These are phyloP conservation scores for Chaetomiaceae sp. DNA, from an alignment of 2,329 filamentous ascomycete species.

Conservation along the genomic window DNA sequence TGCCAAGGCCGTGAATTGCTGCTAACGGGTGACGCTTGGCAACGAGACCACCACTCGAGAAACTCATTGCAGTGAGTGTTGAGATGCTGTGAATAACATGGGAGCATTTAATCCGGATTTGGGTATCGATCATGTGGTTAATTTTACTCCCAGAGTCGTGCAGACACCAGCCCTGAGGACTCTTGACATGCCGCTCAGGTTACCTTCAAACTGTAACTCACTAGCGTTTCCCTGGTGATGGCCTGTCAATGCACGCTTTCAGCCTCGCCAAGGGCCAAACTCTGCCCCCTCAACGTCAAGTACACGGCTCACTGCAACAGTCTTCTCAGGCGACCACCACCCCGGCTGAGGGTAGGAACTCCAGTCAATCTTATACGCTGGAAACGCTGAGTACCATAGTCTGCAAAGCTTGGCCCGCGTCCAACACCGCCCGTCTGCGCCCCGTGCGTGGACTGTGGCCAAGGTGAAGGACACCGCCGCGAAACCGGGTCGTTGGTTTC, in stretches of 20 bases:
- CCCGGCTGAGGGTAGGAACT: too few species aligned
- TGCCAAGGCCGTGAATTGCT: constrained; percentile 22
- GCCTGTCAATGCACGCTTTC: not conserved
- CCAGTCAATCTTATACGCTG: too few species aligned
- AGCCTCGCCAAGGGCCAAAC: constrained; percentile 3
- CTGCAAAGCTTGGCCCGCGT: not conserved
- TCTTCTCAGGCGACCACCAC: not conserved
- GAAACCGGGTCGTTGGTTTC: too few species aligned
- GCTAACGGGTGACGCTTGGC: constrained; percentile 24
- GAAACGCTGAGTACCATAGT: not conserved
- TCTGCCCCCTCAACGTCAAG: constrained; percentile 4
- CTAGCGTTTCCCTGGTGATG: constrained; percentile 11
- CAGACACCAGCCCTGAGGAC: not conserved
- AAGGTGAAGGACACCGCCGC: not conserved
- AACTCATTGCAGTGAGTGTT: too few species aligned
- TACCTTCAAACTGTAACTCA: constrained; percentile 19
- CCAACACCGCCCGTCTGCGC: not conserved
- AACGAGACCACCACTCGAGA: not conserved
- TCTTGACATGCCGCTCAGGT: constrained; percentile 1
- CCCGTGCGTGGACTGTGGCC: not conserved
- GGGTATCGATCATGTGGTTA: too few species aligned
- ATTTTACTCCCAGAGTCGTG: not conserved
- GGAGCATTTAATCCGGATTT: not conserved
- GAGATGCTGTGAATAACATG: too few species aligned
- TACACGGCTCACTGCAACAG: constrained; percentile 1